Conservation (phyloP, 306 rosid genomes). For the Acmispon strigosus region DNA sequence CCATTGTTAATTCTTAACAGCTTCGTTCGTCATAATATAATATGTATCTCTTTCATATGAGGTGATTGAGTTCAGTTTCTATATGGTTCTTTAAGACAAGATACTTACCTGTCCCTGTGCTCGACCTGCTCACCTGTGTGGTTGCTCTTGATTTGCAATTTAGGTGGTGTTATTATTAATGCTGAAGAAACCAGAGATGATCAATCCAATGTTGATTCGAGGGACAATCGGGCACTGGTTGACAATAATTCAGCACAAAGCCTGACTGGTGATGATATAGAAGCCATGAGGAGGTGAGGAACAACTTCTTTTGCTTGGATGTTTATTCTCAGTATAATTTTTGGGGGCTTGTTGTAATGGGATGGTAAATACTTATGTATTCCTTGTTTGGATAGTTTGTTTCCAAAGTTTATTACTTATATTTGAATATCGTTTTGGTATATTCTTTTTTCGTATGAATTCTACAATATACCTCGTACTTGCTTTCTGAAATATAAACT, state of each 20-base stretch:
- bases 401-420: not conserved
- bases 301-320: not conserved
- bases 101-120: not conserved
- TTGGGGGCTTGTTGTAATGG: not conserved
- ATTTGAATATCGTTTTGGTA: not conserved
- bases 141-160: not conserved
- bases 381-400: not conserved
- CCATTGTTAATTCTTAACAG: not conserved
- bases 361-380: not conserved
- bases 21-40: not conserved
- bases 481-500: not conserved
- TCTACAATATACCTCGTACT: not conserved
- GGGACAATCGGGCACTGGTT: slow-evolving; percentile 64
- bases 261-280: slow-evolving; percentile 81
- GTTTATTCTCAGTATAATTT: not conserved
- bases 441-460: not conserved
- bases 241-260: slow-evolving; percentile 85
- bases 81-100: not conserved
- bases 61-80: not conserved
- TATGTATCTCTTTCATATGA: no score
- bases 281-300: slow-evolving; percentile 67
- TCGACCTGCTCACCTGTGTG: not conserved
- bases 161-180: slow-evolving; percentile 33
- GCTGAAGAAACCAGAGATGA: slow-evolving; percentile 33
- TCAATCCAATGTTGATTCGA: slow-evolving; percentile 36